Base-by-base conservation (phyloP, 2,329 filamentous ascomycete species). In the Sarocladium kiliense region DNA sequence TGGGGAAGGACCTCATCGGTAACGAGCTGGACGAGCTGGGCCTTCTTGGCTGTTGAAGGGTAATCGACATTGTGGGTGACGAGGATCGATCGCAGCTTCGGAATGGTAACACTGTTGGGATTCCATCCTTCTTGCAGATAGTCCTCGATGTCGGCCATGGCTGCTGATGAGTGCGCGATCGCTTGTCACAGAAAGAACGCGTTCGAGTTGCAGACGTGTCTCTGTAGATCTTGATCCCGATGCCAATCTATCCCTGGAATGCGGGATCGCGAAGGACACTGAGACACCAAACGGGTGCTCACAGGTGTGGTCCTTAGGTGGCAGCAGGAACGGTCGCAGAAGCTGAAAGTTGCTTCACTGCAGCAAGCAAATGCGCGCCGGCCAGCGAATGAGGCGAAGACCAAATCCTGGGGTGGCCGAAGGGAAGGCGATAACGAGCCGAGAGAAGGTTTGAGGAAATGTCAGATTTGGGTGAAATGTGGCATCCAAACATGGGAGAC, bases 71-170 rank as follows among this genome's bases (percentile, higher is more conserved):
- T 88, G 74, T 99, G 90, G 61, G 85, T 88, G 65, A 97, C 89
- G 56, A 99, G 84, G 61, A 97, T 95, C 50, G 89, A 93, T 64
- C 94, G 89, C 63, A 99, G 78, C 45, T 88, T 88, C 26, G 94
- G 91, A 51, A 97, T 85, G 1, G 91, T 97, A 60, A 97, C 82
- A 60, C 81, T 84, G 66, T 81, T 80, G 19, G 94, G 85, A 68
- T 99, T 91, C 69, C 97, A 97, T 64, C 83, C 89, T 55, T 89
- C 81, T 66, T 92, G 85, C 30, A 97, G 85, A 69, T 97, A 99
- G 62, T 91, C 88, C 62, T 92, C 89, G 60, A 83, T 75, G 64
- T 87, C 84, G 26, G 80, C 80, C 83, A 86, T 86, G 61, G 54
- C 71, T 62, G 55, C n/a, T 44, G 30, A 45, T 27, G 54, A 56